Base-by-base conservation (phyloP, 768 basidiomycete species). In the Lyophyllum semitale region DNA sequence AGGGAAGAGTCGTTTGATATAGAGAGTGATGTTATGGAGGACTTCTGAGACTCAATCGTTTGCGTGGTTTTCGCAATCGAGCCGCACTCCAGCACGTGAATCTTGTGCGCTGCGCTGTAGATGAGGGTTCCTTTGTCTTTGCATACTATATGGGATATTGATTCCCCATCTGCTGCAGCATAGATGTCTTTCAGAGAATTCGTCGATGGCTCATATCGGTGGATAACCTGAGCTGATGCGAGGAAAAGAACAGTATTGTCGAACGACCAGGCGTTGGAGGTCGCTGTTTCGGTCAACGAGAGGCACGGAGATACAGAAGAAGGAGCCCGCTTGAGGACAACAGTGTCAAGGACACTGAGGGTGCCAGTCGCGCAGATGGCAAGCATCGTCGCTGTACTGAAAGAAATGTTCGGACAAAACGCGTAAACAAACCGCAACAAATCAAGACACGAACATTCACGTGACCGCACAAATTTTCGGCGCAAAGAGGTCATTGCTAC, bases 241-340 rank as follows among this genome's bases (percentile, higher is more conserved):
- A 90, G 64, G 62, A 82, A 88, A 22, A 90, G 75, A 55, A 67
- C 70, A 27, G 73, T 67, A 55, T 81, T 83, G 66, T 88, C 83
- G 2, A 74, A 66, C 17, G 84, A 76, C 88, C 89, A 91, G 15
- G 74, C 65, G 54, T 74, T 74, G 23, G 80, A 68, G 5, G 67
- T 71, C 7, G 77, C 73, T 18, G 64, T 60, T 13, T 68, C 61
- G 30, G 68, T 63, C 20, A 74, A 72, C 47, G 68, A 57, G 29
- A 75, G 58, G 38, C 75, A 77, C 18, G 78, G 66, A 2, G 79
- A 68, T 23, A 80, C 66, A 0, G 74, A 73, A 0, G 73, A 67
- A 0, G 79, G 73, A 1, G 73, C 61, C 29, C 71, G 73, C 66
- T 80, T 85, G 54, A 89, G 71, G 26, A 67, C 63, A 2, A 71